Evolutionary conservation across 306 rosid genomes (phyloP).

Genomic region (Rosa multiflora): DNA sequence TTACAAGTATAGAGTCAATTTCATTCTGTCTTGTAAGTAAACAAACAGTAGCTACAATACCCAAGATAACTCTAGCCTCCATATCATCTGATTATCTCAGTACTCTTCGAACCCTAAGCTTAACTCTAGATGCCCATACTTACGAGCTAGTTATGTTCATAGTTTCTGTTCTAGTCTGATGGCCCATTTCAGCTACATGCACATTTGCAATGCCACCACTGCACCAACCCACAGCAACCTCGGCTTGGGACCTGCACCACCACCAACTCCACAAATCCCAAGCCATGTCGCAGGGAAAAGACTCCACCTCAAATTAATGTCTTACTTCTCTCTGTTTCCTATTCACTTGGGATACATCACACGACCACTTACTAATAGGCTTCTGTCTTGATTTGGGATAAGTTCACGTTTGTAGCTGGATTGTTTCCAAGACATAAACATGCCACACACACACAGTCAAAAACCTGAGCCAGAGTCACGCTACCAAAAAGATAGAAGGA

Average conservation of each 20-base stretch:
- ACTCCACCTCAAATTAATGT: background rate
- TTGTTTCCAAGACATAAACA: background rate
- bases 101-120: background rate
- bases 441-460: background rate
- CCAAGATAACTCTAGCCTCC: background rate
- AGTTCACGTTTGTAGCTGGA: background rate
- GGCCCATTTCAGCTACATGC: background rate
- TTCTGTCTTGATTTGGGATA: background rate
- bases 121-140: background rate
- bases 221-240: background rate
- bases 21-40: too few species aligned
- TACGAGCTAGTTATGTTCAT: background rate
- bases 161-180: background rate
- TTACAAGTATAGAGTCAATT: background rate
- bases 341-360: background rate
- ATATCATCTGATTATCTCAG: background rate
- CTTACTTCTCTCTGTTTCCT: background rate
- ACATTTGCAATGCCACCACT: background rate
- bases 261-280: background rate
- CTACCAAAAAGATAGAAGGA: background rate
- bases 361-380: background rate
- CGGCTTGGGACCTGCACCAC: background rate
- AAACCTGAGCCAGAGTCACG: background rate
- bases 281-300: background rate
- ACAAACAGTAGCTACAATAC: too few species aligned